Evolutionary conservation across 2,329 filamentous ascomycete genomes (phyloP), one percentile per base, ranked within the genome.

Genomic region (Neonectria hederae): DNA sequence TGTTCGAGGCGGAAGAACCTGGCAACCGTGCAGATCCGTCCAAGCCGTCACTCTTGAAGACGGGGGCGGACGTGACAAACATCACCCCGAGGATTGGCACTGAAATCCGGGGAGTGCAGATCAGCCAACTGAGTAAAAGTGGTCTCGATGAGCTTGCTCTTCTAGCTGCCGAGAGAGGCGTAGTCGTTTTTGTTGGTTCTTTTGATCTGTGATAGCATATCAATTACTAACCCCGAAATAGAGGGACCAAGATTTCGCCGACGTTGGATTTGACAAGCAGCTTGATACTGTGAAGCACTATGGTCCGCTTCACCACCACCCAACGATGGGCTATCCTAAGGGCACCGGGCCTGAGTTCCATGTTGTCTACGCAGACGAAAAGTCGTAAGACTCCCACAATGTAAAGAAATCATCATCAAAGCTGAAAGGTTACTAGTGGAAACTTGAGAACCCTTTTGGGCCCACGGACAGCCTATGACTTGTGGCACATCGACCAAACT

Each of bases 401-500:
- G 3, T 19, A 38, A 3, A 24, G 13, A 53, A 13, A 17, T 1
- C 6, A 0, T 26, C 14, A n/a, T 1, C 11, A 19, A 38, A 21
- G 21, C n/a, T 52, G 4, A 70, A 30, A n/a, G 1, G 1, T 4
- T 4, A 38, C 5, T 2, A 73, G 69, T 0, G 76, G 73, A 1
- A 77, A 74, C 21, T 17, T 77, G 21, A 68, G 76, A 53, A 73
- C 55, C 2, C 73, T 77, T 0, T 64, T 77, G 0, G 75, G 76
- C 0, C 68, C 70, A 13, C 63, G 69, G 2, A 72, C 73, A 1
- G 69, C 68, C 1, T 77, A 76, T 8, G 75, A 77, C 8, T 70
- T 77, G 1, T 77, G 76, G 76, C 75, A 77, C 14, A 64, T 76
- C 0, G 76, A 77, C 42, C 76, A 77, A n/a, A 76, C 75, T 0